A percentile compares a stretch with the other conserved stretches of the same genome.
Conservation (phyloP, 2,329 filamentous ascomycete species). For the Geoglossum cookeanum region DNA sequence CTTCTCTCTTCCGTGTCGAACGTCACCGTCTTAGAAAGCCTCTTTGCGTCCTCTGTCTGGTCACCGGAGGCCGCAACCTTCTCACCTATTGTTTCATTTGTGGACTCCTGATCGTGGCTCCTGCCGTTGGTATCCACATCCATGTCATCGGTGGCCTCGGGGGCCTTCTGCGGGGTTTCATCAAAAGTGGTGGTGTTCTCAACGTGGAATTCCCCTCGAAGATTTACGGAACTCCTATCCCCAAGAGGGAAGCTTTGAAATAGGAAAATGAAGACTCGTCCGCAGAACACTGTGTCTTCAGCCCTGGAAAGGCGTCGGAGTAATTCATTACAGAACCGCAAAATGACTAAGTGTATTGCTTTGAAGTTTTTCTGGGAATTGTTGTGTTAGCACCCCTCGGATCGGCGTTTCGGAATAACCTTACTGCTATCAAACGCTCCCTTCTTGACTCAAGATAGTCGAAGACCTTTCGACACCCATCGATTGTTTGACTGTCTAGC, state of each 20-base stretch:
- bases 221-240: constrained; percentile 92
- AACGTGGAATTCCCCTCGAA: constrained; percentile 85
- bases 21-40: constrained; percentile 24
- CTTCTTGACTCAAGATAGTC: constrained; percentile 87
- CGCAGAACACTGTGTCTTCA: constrained; percentile 93
- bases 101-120: constrained; percentile 12
- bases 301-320: constrained; percentile 85
- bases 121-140: constrained; percentile 37
- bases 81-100: constrained; percentile 2
- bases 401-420: not conserved
- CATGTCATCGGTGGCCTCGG: constrained; percentile 34
- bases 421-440: constrained; percentile 65
- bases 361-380: constrained; percentile 41
- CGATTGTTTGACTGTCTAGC: constrained; percentile 85
- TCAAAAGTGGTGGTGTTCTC: constrained; percentile 88
- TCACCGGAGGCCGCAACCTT: constrained; percentile 11
- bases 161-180: constrained; percentile 24
- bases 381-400: not conserved
- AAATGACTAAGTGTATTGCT: constrained; percentile 70
- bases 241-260: constrained; percentile 95
- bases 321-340: constrained; percentile 90
- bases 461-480: constrained; percentile 78
- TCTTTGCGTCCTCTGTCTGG: constrained; percentile 13
- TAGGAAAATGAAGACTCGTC: constrained; percentile 92
- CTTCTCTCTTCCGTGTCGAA: constrained; percentile 24